Evolutionary conservation across 2,329 filamentous ascomycete species (phyloP), one percentile per base, ranked within the genome.

Genomic region (Neonectria faginata): DNA sequence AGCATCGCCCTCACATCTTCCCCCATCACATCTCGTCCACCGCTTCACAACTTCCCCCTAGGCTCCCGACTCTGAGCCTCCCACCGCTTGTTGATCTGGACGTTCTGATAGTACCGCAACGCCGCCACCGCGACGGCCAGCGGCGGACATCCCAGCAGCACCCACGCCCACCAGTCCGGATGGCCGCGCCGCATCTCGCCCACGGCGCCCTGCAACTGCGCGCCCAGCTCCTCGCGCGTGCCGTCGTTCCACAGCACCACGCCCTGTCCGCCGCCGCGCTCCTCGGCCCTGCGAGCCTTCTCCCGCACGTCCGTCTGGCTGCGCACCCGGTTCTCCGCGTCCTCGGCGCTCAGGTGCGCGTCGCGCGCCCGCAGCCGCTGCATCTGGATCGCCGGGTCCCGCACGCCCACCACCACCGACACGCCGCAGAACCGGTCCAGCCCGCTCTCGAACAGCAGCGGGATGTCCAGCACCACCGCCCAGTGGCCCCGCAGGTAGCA

Each of bases 211-310:
- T 85, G 84, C 11, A 98, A 82, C 77, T 93, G 89, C 55, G 75
- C 78, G 78, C 87, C 86, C 74, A 99, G 78, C 67, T 93, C 88
- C 39, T 89, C 89, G 74, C 84, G 89, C 51, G 88, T 88, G 2
- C 88, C 88, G 80, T 98, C 95, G 80, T 99, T 99, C 92, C 92
- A 96, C 25, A 99, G 86, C 36, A 97, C 93, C 3, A 94, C 86
- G 0, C 94, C 95, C 52, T 85, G 86, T 7, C 88, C 88, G 48
- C 79, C 77, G 56, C 84, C 87, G 50, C 93, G 83, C 51, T 86
- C 88, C 79, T 91, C 84, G 65, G 90, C 92, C 76, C 93, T 84
- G 76, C 86, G 85, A 18, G 92, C 94, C 85, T 98, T 98, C 72
- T 92, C 88, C 69, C 89, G 84, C 65, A 97, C 92, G 78, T 97